Evolutionary conservation across 2,329 filamentous ascomycete species (phyloP).

Genomic region (Sporothrix schenckii): DNA sequence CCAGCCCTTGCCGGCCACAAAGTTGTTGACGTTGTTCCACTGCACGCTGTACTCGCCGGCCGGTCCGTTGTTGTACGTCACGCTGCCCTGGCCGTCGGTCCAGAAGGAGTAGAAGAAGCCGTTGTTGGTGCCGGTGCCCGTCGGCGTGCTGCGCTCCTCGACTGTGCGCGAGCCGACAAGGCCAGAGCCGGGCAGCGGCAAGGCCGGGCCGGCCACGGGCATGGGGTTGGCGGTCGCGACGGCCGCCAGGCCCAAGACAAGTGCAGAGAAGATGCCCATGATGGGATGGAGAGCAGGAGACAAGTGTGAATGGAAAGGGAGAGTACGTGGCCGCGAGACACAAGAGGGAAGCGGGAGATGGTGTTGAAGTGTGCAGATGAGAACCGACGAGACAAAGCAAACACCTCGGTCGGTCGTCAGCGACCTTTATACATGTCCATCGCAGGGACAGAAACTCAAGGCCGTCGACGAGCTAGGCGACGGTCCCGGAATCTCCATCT

Average conservation of each 20-base stretch:
- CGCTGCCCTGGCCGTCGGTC: slow-evolving; percentile 47
- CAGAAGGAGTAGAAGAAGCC: slow-evolving; percentile 54
- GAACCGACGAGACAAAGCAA: no score
- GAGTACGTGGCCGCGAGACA: background rate
- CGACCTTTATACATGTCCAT: background rate
- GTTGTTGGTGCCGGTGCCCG: slow-evolving; percentile 42
- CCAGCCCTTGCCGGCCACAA: slow-evolving; percentile 63
- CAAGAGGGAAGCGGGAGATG: no score
- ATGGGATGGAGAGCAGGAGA: no score
- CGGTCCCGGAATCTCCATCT: slow-evolving; percentile 11
- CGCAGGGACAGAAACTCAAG: no score
- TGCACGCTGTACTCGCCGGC: slow-evolving; percentile 47
- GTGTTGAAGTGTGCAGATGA: no score
- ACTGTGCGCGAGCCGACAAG: background rate
- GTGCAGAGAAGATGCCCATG: background rate
- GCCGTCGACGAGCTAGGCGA: background rate
- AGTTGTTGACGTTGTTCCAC: slow-evolving; percentile 54
- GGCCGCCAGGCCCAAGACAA: slow-evolving; percentile 4
- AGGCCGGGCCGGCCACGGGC: background rate
- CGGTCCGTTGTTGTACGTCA: slow-evolving; percentile 49
- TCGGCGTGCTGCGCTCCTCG: slow-evolving; percentile 17
- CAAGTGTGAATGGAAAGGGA: background rate
- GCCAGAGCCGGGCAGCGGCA: background rate
- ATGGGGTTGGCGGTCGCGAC: background rate
- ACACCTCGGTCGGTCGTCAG: no score